These are phyloP conservation scores for Penicillium parvum DNA, from an alignment of 495 filamentous ascomycete genomes.

Conservation along the genomic window DNA sequence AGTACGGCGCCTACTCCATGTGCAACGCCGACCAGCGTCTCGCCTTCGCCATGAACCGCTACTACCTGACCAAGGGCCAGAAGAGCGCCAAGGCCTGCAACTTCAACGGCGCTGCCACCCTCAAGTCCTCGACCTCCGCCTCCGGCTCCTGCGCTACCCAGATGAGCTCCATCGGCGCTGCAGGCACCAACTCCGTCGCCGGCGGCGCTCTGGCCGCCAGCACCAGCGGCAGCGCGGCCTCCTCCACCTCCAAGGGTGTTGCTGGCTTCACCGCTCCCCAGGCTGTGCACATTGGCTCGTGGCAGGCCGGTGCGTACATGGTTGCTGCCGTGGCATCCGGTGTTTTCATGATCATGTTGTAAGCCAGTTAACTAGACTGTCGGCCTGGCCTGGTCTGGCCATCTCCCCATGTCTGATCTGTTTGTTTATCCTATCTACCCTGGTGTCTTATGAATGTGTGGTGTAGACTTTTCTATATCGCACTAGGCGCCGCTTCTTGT, in stretches of 20 bases:
- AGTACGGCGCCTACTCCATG: slow-evolving; percentile 88
- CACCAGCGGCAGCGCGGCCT: slow-evolving; percentile 38
- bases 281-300: slow-evolving; percentile 55
- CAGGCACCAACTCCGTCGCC: slow-evolving; percentile 59
- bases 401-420: too few relatives aligned
- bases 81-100: slow-evolving; percentile 55
- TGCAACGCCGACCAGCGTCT: slow-evolving; percentile 76
- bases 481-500: slow-evolving; percentile 9
- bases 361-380: slow-evolving; percentile 28
- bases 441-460: slow-evolving; percentile 2
- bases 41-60: slow-evolving; percentile 75
- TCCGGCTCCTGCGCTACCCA: slow-evolving; percentile 48
- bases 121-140: slow-evolving; percentile 40
- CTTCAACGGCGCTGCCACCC: slow-evolving; percentile 54
- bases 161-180: slow-evolving; percentile 57
- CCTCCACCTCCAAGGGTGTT: slow-evolving; percentile 40
- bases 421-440: slow-evolving; percentile 1
- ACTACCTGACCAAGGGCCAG: slow-evolving; percentile 60
- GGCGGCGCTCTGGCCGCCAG: slow-evolving; percentile 27
- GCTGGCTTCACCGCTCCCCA: slow-evolving; percentile 44
- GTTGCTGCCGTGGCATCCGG: slow-evolving; percentile 63
- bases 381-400: too few relatives aligned
- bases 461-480: not conserved
- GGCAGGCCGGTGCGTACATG: slow-evolving; percentile 65
- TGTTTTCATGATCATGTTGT: slow-evolving; percentile 73